phyloP scores from a whole-genome alignment of 805 yeast genomes.

The Schwanniomyces yamadae region DNA sequence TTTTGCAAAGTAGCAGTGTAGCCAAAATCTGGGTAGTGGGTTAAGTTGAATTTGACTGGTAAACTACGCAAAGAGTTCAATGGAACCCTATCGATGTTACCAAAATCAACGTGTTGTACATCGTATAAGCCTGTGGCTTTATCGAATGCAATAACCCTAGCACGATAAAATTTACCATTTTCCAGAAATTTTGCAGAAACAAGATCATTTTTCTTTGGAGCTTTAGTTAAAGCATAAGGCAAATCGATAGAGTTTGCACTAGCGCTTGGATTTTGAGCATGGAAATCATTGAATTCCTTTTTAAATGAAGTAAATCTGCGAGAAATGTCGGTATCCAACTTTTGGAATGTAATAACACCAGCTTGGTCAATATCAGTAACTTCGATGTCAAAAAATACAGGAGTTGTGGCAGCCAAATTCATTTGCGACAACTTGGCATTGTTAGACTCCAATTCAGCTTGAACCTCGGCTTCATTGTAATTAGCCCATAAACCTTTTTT shows the following conservation, averaged over 20 bases:
- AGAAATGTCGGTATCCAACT: slow-evolving; percentile 36
- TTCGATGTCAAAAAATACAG: slow-evolving; percentile 51
- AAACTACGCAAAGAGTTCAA: slow-evolving; percentile 47
- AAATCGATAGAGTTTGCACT: slow-evolving; percentile 35
- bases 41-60: slow-evolving; percentile 47
- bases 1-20: slow-evolving; percentile 53
- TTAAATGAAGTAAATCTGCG: slow-evolving; percentile 43
- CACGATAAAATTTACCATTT: slow-evolving; percentile 59
- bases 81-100: slow-evolving; percentile 49
- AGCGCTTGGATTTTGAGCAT: slow-evolving; percentile 36
- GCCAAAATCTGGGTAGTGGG: slow-evolving; percentile 51
- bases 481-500: slow-evolving; percentile 68
- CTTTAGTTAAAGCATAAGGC: slow-evolving; percentile 36
- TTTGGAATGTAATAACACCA: slow-evolving; percentile 49
- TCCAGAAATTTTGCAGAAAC: slow-evolving; percentile 55
- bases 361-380: slow-evolving; percentile 47
- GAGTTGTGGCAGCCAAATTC: slow-evolving; percentile 27
- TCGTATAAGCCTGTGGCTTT: slow-evolving; percentile 42
- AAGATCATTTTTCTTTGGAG: slow-evolving; percentile 55
- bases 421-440: slow-evolving; percentile 19
- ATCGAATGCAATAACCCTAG: slow-evolving; percentile 48
- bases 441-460: slow-evolving; percentile 24
- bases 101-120: slow-evolving; percentile 63
- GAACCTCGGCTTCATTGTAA: slow-evolving; percentile 45
- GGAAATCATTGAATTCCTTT: slow-evolving; percentile 47